These are phyloP conservation scores for Verticillium dahliae DNA, from an alignment of 2,329 filamentous ascomycete genomes.

Conservation along the genomic window DNA sequence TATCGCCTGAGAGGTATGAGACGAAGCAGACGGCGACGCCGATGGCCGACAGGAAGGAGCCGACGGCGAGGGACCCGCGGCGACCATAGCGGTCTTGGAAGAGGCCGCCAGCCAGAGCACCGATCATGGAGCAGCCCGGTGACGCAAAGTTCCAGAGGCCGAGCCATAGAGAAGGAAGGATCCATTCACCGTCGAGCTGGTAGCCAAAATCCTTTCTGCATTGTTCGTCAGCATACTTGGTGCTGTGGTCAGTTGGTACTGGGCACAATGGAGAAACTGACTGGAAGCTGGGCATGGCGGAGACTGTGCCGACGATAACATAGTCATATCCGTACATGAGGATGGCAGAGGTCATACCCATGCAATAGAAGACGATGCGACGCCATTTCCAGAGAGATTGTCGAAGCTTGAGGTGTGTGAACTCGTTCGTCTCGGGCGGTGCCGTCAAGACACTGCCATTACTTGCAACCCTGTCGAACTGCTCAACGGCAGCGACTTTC, in stretches of 20 bases:
- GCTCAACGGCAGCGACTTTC: background rate
- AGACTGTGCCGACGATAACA: slow-evolving; percentile 22
- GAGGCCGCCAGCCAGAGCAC: slow-evolving; percentile 27
- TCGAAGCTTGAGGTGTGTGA: slow-evolving; percentile 12
- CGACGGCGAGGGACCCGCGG: slow-evolving; percentile 24
- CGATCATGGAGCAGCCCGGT: slow-evolving; percentile 29
- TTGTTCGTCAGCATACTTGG: background rate
- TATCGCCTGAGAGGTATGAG: slow-evolving; percentile 13
- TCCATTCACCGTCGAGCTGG: slow-evolving; percentile 20
- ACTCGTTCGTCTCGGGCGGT: slow-evolving; percentile 5
- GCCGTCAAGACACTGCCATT: background rate
- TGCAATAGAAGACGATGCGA: slow-evolving; percentile 16
- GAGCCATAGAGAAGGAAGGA: slow-evolving; percentile 35
- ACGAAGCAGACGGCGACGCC: slow-evolving; percentile 25
- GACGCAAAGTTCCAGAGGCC: slow-evolving; percentile 34
- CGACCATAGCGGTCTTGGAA: slow-evolving; percentile 33
- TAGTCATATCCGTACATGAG: slow-evolving; percentile 21
- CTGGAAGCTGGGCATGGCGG: slow-evolving; percentile 22
- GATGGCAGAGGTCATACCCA: slow-evolving; percentile 18
- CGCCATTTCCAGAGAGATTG: slow-evolving; percentile 17
- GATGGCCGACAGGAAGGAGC: slow-evolving; percentile 26
- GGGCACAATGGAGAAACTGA: slow-evolving; percentile 2
- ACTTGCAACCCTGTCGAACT: background rate
- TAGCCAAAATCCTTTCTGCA: slow-evolving; percentile 25
- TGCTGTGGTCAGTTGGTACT: background rate